Percentiles rank a stretch among this genome's conserved stretches.
Evolutionary conservation across 345 rosid species (phyloP).

Genomic region (Moricandia arvensis): DNA sequence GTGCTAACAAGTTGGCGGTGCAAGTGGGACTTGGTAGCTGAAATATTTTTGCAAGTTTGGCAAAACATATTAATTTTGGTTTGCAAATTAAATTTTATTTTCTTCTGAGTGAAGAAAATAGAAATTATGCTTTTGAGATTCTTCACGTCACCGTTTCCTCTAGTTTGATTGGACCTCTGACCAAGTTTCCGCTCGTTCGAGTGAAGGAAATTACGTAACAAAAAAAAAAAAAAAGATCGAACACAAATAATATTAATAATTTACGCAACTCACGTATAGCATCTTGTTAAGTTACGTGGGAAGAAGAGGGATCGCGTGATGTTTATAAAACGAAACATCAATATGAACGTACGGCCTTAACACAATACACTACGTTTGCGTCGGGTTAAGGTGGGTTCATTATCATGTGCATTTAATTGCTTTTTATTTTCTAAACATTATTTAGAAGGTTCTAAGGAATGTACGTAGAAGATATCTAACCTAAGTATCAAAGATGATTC

Average conservation of each 20-base stretch:
- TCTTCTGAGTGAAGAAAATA: background rate
- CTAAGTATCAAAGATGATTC: background rate
- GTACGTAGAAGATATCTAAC: background rate
- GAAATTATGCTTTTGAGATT: constrained; percentile 17
- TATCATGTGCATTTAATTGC: background rate
- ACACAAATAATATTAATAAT: background rate
- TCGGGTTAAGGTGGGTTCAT: constrained; percentile 4
- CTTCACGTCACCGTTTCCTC: background rate
- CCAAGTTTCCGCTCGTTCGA: background rate
- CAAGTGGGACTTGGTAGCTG: constrained; percentile 50
- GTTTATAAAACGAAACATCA: background rate
- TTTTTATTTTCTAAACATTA: background rate
- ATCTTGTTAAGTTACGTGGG: background rate
- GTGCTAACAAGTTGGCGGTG: constrained; percentile 36
- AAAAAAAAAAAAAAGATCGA: background rate
- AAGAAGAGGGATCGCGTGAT: constrained; percentile 2
- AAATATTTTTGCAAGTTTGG: constrained; percentile 27
- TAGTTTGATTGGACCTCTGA: background rate
- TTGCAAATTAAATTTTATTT: constrained; percentile 18
- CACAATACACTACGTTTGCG: background rate
- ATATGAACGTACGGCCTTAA: background rate
- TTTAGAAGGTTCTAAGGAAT: background rate
- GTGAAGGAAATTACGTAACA: background rate
- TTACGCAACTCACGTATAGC: background rate
- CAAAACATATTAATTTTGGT: constrained; percentile 23